Evolutionary conservation across 805 yeast species (phyloP), one percentile per base, ranked within the genome.

Genomic region (Teunomyces stri): DNA sequence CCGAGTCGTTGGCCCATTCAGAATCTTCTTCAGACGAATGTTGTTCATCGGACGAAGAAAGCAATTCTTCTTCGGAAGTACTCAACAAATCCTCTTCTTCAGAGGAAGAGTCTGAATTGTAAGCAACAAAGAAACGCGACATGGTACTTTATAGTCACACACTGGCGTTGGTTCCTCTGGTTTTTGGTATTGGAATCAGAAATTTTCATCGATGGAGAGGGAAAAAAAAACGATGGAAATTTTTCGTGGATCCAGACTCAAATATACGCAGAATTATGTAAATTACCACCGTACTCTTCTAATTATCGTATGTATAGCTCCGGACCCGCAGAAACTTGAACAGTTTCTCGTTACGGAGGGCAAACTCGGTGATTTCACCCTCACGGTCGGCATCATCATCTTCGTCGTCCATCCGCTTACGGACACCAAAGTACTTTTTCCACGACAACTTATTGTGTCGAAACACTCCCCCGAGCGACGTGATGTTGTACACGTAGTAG

Each of bases 81-180:
- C 76, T 66, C 57, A 74, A 64, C 51, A 75, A 78, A 51, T 74
- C 80, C 55, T 79, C 84, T 53, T 72, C 77, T 46, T 70, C 72
- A 36, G 82, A 77, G 31, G 80, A 75, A 41, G 79, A 76, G 46
- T 79, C 80, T 44, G 82, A 80, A 53, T 77, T 73, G 62, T 81
- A 83, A 50, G 78, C 72, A 53, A 76, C 78, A 76, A 94, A 94
- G 80, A 94, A 92, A 74, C 96, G 87, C 59, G 98, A 89, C 96
- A 90, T 90, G 52, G 46, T 66, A 53, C 42, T 28, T 28, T 12
- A n/a, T 27, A 11, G 37, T 46, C 18, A 20, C 13, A 25, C 27
- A 20, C 22, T 42, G 22, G 39, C 25, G 35, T 34, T 11, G 28
- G 34, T 35, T n/a, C 20, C 44, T 28, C 13, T 41, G 35, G 34